Evolutionary conservation across 495 filamentous ascomycete genomes (phyloP), one percentile per base, ranked within the genome.

Genomic region (Acidiella bohemica): DNA sequence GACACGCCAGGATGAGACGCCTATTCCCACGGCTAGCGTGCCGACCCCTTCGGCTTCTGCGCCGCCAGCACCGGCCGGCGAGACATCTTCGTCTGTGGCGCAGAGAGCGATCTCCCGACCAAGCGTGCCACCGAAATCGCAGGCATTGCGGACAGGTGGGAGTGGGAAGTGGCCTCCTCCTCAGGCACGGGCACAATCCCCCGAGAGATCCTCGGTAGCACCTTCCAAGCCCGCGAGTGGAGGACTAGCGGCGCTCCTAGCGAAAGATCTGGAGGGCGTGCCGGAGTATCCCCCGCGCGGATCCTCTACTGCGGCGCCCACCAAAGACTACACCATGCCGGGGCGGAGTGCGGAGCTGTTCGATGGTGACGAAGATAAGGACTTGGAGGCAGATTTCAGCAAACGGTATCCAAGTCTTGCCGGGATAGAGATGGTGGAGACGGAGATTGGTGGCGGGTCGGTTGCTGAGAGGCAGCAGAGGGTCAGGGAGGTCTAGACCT

Each of bases 401-500:
- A 80, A 80, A 58, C 66, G 82, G 31, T 94, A 82, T 57, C 86
- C 86, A 1, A 84, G 75, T 51, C 64, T 94, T 18, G 75, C 71
- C 17, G 75, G 80, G 0, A 66, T 93, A 33, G 85, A 93, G 65
- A 82, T 92, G 76, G 80, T 84, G 22, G 84, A 78, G 55, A 75
- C 71, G 47, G 81, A 78, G 53, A 71, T 76, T 20, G 29, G 33
- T 7, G 21, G 24, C 21, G 13, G n/a, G n/a, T n/a, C n/a, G n/a
- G 32, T 16, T 17, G 27, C 25, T 20, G 42, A 36, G 18, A 16
- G 32, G n/a, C 12, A 10, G 12, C 9, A 36, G 20, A 10, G 30
- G 40, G 32, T 43, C 16, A 43, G 16, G 40, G 40, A 43, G 30
- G 38, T 41, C n/a, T 41, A 36, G 34, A n/a, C n/a, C n/a, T n/a